These are phyloP conservation scores for Pseudohalonectria lignicola DNA, from an alignment of 2,329 filamentous ascomycete species.

Conservation along the genomic window DNA sequence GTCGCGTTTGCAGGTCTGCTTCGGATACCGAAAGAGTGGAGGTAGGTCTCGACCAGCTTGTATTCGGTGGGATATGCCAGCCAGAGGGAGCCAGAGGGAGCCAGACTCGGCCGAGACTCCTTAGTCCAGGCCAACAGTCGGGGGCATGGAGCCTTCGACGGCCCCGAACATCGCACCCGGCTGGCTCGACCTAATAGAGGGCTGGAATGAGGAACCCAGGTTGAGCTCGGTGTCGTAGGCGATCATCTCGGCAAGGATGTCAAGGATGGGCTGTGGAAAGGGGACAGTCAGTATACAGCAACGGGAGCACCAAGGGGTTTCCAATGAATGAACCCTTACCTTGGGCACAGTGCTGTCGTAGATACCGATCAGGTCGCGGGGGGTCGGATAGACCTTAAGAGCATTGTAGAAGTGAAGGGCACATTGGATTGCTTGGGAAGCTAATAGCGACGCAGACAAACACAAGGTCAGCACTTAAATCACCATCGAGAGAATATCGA, in stretches of 20 bases:
- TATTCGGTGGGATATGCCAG: too few species aligned
- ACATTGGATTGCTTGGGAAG: slow-evolving; percentile 64
- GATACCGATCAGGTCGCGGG: slow-evolving; percentile 84
- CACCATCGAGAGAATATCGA: too few species aligned
- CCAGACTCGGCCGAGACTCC: too few species aligned
- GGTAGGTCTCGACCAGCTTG: too few species aligned
- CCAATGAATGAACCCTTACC: too few species aligned
- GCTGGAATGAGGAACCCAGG: too few species aligned
- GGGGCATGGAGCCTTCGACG: slow-evolving; percentile 25
- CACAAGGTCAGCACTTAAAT: too few species aligned
- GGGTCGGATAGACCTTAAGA: slow-evolving; percentile 94
- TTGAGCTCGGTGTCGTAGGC: slow-evolving; percentile 71
- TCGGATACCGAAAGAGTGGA: background rate
- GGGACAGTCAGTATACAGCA: too few species aligned
- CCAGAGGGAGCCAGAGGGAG: too few species aligned
- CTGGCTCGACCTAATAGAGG: too few species aligned
- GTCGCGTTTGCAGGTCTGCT: too few species aligned
- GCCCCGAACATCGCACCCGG: slow-evolving; percentile 17
- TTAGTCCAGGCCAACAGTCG: slow-evolving; percentile 44
- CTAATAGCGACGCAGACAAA: slow-evolving; percentile 26
- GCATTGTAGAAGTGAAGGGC: slow-evolving; percentile 97
- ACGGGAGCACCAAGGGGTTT: too few species aligned
- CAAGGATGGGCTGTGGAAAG: slow-evolving; percentile 70
- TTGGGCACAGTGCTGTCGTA: slow-evolving; percentile 98
- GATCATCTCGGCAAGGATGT: slow-evolving; percentile 97